These are phyloP conservation scores for Xylariaceae sp. DNA, from an alignment of 2,329 filamentous ascomycete genomes.

Conservation along the genomic window DNA sequence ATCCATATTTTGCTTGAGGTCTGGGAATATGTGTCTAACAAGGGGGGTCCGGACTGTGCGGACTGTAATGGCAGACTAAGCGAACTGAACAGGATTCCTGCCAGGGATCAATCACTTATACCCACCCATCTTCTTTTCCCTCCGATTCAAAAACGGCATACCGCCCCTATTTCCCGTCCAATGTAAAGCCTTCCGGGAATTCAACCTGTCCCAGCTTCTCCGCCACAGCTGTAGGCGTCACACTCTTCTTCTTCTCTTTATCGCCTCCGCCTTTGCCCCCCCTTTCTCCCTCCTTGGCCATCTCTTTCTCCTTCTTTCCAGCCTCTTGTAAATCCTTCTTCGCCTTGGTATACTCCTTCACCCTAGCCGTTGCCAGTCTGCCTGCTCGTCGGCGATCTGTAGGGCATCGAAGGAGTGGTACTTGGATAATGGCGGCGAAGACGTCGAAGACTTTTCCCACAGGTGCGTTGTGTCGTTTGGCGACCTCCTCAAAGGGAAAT, in stretches of 20 bases:
- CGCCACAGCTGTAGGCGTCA: constrained; percentile 23
- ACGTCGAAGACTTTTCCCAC: constrained; percentile 45
- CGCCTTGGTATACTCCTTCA: constrained; percentile 42
- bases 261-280: not conserved
- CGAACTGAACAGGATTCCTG: too few relatives aligned
- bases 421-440: constrained; percentile 47
- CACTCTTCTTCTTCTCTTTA: constrained; percentile 2
- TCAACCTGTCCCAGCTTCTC: constrained; percentile 23
- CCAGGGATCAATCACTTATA: not conserved
- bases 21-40: too few relatives aligned
- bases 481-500: constrained; percentile 47
- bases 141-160: too few relatives aligned
- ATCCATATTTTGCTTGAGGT: too few relatives aligned
- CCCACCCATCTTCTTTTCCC: not conserved
- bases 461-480: constrained; percentile 41
- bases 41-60: too few relatives aligned
- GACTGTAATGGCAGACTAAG: too few relatives aligned
- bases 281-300: not conserved
- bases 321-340: constrained; percentile 36
- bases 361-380: constrained; percentile 38
- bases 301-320: not conserved
- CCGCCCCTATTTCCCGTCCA: not conserved
- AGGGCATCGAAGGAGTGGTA: constrained; percentile 45
- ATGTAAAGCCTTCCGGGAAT: constrained; percentile 23
- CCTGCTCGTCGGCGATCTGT: constrained; percentile 43